These are phyloP conservation scores for Entomophthora muscae DNA, from an alignment of 371 early-diverging fungal genomes.

Conservation along the genomic window DNA sequence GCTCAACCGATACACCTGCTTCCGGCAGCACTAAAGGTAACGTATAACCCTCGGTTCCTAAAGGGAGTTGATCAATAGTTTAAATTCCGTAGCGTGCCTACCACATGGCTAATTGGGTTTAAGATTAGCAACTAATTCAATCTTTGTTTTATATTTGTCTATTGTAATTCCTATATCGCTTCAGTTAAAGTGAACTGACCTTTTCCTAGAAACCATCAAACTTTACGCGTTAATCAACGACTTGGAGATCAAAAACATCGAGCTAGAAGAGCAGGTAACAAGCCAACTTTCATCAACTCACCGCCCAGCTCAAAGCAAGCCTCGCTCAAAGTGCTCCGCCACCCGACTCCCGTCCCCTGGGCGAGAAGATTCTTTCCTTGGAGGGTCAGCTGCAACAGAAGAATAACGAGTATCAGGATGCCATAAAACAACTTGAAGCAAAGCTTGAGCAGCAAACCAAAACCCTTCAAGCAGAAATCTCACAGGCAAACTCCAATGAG, in stretches of 20 bases:
- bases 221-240: constrained; percentile 1
- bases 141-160: no score
- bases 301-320: not conserved
- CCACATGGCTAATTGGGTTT: no score
- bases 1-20: no score
- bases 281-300: not conserved
- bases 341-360: not conserved
- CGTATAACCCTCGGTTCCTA: no score
- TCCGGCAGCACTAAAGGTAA: no score
- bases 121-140: no score
- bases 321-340: not conserved
- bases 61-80: no score
- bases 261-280: constrained; percentile 3
- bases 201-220: not conserved
- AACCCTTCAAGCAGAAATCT: not conserved
- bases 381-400: not conserved
- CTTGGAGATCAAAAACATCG: not conserved
- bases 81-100: no score
- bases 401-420: not conserved
- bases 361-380: not conserved
- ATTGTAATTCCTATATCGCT: no score
- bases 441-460: not conserved
- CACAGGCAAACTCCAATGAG: not conserved
- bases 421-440: not conserved
- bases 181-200: no score